phyloP scores from a whole-genome alignment of 805 yeast species.

The Hanseniaspora guilliermondii region DNA sequence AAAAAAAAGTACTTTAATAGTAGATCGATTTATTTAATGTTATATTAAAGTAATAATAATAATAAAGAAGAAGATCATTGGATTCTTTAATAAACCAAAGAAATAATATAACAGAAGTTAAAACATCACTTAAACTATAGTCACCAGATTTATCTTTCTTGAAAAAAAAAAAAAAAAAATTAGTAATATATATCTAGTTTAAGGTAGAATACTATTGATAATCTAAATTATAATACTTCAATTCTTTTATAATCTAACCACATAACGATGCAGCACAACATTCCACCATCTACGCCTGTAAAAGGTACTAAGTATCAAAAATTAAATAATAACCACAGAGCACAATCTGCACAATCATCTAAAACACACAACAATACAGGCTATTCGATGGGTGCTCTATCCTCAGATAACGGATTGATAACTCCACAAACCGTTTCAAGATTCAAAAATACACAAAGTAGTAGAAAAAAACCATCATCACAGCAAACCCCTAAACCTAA shows the following conservation, averaged over 20 bases:
- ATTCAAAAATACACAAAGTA: slow-evolving; percentile 5
- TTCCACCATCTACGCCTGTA: slow-evolving; percentile 11
- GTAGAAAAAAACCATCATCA: neutral
- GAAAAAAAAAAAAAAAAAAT: no score
- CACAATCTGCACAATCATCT: slow-evolving; percentile 6
- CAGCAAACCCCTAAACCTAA: slow-evolving; percentile 8
- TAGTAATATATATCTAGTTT: no score
- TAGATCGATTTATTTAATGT: no score
- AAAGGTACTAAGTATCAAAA: slow-evolving; percentile 10
- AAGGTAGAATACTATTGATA: no score
- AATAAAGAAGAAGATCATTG: no score
- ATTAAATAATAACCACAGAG: slow-evolving; percentile 5
- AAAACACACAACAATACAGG: neutral
- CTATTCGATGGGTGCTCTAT: neutral
- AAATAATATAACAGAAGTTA: no score
- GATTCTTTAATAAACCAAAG: no score
- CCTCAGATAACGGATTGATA: neutral
- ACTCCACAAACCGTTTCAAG: slow-evolving; percentile 12
- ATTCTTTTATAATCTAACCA: neutral
- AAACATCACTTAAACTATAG: no score
- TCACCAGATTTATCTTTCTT: no score
- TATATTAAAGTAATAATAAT: no score
- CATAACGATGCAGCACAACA: slow-evolving; percentile 1
- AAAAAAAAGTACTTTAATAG: no score
- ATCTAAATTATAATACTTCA: no score